Evolutionary conservation across 2,329 filamentous ascomycete genomes (phyloP).

Genomic region (Mycocentrospora acerina): DNA sequence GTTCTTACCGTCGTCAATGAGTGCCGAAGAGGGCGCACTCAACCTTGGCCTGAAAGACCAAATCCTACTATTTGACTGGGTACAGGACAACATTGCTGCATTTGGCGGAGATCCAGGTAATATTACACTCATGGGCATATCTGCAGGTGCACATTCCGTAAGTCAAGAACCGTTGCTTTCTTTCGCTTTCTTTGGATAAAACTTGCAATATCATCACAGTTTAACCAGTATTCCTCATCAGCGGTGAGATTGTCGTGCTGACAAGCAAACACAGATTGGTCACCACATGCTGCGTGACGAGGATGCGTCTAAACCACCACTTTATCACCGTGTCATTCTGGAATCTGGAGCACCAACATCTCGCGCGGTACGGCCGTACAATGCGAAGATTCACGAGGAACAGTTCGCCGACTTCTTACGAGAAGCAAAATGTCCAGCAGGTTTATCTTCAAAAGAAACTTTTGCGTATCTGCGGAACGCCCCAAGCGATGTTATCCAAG

Average conservation of each 20-base stretch:
- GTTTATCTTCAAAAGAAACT: conserved; percentile 30
- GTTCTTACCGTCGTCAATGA: conserved; percentile 11
- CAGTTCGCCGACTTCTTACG: conserved; percentile 49
- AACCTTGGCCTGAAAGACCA: conserved; percentile 26
- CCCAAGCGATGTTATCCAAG: conserved; percentile 38
- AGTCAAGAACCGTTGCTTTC: neutral
- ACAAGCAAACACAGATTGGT: conserved; percentile 62
- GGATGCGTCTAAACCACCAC: conserved; percentile 30
- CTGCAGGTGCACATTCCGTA: conserved; percentile 25
- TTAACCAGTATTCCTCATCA: too few species aligned
- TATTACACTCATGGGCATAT: conserved; percentile 24
- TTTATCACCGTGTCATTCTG: conserved; percentile 51
- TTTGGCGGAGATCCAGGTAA: conserved; percentile 30
- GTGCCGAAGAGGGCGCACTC: conserved; percentile 35
- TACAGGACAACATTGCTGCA: conserved; percentile 40
- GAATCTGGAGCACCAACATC: conserved; percentile 52
- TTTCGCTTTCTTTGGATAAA: too few species aligned
- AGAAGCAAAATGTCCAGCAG: conserved; percentile 36
- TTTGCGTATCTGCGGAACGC: conserved; percentile 47
- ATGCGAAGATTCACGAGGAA: conserved; percentile 43
- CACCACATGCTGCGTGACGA: conserved; percentile 62
- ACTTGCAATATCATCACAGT: too few species aligned
- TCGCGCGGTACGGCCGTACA: conserved; percentile 48
- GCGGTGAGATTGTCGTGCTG: too few species aligned
- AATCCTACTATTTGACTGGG: conserved; percentile 46